Conservation (phyloP, 495 filamentous ascomycete species). For the Aspergillus carlsbadensis region DNA sequence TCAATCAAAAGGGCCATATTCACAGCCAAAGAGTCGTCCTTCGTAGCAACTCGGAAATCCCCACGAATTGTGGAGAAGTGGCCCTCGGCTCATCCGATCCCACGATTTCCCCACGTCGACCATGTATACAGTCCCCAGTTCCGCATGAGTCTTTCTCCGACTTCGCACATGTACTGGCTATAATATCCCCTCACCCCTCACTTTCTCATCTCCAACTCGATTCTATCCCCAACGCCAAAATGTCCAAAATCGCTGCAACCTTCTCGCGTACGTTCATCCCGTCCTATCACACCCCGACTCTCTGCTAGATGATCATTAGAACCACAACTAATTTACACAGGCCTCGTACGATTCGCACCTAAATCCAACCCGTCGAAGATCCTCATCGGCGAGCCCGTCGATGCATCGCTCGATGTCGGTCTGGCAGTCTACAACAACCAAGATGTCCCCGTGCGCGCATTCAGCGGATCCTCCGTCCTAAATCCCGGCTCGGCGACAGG, state of each 20-base stretch:
- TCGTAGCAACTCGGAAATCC: no score
- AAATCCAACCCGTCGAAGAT: conserved; percentile 49
- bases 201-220: neutral
- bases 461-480: conserved; percentile 56
- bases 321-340: conserved; percentile 34
- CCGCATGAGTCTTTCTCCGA: no score
- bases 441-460: conserved; percentile 53
- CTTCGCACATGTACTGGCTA: no score
- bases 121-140: no score
- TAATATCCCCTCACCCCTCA: neutral
- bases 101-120: no score
- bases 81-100: no score
- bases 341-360: conserved; percentile 60
- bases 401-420: conserved; percentile 53
- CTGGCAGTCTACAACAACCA: conserved; percentile 52
- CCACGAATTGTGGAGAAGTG: no score
- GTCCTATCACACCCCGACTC: no score
- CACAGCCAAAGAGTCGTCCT: no score
- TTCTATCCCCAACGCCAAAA: conserved; percentile 10
- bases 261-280: conserved; percentile 39
- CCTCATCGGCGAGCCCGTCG: conserved; percentile 57
- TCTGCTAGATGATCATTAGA: no score
- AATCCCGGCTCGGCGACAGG: conserved; percentile 49
- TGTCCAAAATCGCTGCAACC: conserved; percentile 44
- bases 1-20: no score